Evolutionary conservation across 176 grass and related monocot genomes (phyloP), one percentile per base, ranked within the genome.

Genomic region (Eragrostis curvula): DNA sequence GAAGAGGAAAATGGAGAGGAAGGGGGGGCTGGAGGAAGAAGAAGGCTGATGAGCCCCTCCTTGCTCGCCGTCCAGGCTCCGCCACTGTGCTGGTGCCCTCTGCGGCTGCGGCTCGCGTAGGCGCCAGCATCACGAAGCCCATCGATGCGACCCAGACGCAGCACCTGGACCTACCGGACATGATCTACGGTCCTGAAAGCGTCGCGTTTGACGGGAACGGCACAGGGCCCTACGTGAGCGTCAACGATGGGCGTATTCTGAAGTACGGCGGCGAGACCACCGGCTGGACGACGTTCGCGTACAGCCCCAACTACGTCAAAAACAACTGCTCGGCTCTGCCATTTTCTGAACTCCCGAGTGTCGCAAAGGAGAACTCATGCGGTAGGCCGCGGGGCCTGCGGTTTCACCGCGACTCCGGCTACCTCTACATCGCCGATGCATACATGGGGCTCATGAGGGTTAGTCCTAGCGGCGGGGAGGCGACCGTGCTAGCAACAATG

Each of bases 401-500:
- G 36, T 86, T 86, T 27, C 46, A 85, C 62, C 25, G 79, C 5
- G 60, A 23, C 21, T 70, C 74, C 14, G 83, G 83, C 57, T 44
- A 79, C 32, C 66, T 85, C 32, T 85, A 85, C 32, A 79, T 85
- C 10, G 74, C 74, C 21, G 83, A 85, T 49, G 83, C 83, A 2
- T 85, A 71, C 39, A 65, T 47, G 24, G 84, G 84, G 17, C 69
- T 86, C n/a, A 74, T 86, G 49, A 32, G 58, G 36, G 84, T 86
- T 24, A 75, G 84, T 36, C 32, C 32, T 36, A 36, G 32, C 32
- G 32, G 32, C 32, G 32, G 32, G 4, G 32, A 36, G 32, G 32
- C 32, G 32, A 36, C 32, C 32, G 32, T 36, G 32, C 32, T 36
- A 36, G 32, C 32, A 36, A 36, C 32, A 36, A 36, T 36, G 32